Evolutionary conservation across 164 flowering plant species (phyloP).

Genomic region (Kingdonia uniflora): DNA sequence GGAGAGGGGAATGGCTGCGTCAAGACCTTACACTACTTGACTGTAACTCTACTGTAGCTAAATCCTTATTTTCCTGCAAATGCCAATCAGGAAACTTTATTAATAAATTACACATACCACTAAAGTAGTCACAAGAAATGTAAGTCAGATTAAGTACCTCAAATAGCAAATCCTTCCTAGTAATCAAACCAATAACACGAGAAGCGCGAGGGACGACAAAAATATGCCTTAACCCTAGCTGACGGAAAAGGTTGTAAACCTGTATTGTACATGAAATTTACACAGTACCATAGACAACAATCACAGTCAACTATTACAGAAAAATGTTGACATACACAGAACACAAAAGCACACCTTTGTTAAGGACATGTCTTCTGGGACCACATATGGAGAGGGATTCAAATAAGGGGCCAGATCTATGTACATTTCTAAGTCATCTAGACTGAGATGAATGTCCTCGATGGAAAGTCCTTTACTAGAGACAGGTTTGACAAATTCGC

Average conservation of each 20-base stretch:
- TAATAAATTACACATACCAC: not conserved
- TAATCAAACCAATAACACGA: conserved; percentile 84
- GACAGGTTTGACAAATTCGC: conserved; percentile 88
- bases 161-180: conserved; percentile 83
- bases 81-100: conserved; percentile 3
- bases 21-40: conserved; percentile 99
- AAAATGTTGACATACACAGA: too few species aligned
- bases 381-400: conserved; percentile 91
- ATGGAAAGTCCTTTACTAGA: conserved; percentile 82
- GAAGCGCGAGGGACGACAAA: conserved; percentile 97
- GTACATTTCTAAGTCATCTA: conserved; percentile 96
- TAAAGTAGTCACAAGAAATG: not conserved
- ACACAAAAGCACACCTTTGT: conserved; percentile 50
- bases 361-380: conserved; percentile 95
- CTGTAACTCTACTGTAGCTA: conserved; percentile 62
- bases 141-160: conserved; percentile 45
- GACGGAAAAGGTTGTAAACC: conserved; percentile 95
- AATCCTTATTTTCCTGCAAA: conserved; percentile 66
- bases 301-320: too few species aligned
- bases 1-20: conserved; percentile 25
- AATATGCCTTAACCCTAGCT: conserved; percentile 89
- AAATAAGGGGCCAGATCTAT: conserved; percentile 91
- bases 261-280: conserved; percentile 10
- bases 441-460: conserved; percentile 63
- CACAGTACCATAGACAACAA: conserved; percentile 6